A percentile compares a stretch with the other conserved stretches of the same genome.
Conservation (phyloP, 345 rosid genomes). For the Cochlearia excelsa region DNA sequence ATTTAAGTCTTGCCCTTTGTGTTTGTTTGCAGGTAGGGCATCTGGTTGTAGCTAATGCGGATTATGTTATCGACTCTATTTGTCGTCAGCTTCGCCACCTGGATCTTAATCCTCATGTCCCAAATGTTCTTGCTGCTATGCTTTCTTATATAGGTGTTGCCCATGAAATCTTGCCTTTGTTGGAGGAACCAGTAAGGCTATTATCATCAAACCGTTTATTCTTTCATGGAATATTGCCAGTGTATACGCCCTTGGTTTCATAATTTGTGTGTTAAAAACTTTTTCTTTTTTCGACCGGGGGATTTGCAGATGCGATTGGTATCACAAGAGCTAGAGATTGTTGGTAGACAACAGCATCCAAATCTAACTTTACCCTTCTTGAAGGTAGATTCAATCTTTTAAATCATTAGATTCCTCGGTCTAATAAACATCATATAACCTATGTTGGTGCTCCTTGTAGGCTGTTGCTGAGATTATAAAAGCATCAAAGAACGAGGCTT, state of each 20-base stretch:
- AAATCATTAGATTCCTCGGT: background rate
- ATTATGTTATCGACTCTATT: conserved; percentile 81
- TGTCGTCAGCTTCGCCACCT: conserved; percentile 86
- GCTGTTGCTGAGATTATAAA: conserved; percentile 75
- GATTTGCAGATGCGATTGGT: conserved; percentile 71
- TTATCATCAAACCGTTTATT: conserved; percentile 8
- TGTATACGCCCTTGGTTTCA: background rate
- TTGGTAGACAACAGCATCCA: conserved; percentile 90
- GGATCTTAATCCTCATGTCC: conserved; percentile 85
- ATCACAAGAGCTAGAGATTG: conserved; percentile 82
- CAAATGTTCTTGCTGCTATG: conserved; percentile 91
- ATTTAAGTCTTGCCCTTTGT: conserved; percentile 4
- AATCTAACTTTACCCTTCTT: conserved; percentile 76
- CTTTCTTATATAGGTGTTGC: conserved; percentile 93
- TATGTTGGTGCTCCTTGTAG: conserved; percentile 39
- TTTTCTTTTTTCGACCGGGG: background rate
- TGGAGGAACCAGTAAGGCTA: conserved; percentile 82
- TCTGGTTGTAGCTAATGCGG: conserved; percentile 85
- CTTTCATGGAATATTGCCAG: background rate
- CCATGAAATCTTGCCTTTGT: conserved; percentile 63
- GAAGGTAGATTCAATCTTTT: conserved; percentile 50
- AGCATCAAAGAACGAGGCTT: conserved; percentile 72
- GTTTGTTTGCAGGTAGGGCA: conserved; percentile 70
- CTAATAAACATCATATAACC: background rate
- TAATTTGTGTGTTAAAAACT: background rate